Evolutionary conservation across 2,329 filamentous ascomycete species (phyloP).

Genomic region (Trichophaea hybrida): DNA sequence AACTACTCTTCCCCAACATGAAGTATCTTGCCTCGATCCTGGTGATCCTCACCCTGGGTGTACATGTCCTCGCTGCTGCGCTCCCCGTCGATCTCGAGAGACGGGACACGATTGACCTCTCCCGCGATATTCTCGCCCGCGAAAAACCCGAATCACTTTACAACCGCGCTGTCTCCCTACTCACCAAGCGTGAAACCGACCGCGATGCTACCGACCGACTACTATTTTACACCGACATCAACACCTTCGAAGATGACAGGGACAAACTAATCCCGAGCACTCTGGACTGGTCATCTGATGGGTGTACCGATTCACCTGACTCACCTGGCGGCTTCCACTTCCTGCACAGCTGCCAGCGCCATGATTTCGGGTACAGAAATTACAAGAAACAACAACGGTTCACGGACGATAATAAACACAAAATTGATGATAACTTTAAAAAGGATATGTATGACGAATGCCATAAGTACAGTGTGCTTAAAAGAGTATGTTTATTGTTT

Average conservation of each 20-base stretch:
- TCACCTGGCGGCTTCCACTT: conserved; percentile 36
- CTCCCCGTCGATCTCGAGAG: too few relatives aligned
- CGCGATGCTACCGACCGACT: conserved; percentile 35
- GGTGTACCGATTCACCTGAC: conserved; percentile 30
- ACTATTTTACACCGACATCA: conserved; percentile 35
- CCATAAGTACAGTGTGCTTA: conserved; percentile 13
- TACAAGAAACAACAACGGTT: conserved; percentile 39
- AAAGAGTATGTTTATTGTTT: too few relatives aligned
- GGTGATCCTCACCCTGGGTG: too few relatives aligned
- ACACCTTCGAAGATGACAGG: conserved; percentile 34
- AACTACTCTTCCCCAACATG: too few relatives aligned
- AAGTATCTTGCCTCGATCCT: too few relatives aligned
- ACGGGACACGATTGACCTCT: too few relatives aligned
- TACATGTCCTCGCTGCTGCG: too few relatives aligned
- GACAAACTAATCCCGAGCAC: conserved; percentile 32
- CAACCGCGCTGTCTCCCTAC: background rate
- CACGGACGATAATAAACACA: conserved; percentile 32
- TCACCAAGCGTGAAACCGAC: background rate
- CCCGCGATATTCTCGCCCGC: too few relatives aligned
- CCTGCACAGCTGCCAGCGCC: conserved; percentile 36
- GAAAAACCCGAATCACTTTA: too few relatives aligned
- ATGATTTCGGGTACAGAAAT: conserved; percentile 45
- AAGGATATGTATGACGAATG: conserved; percentile 32
- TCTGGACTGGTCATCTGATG: conserved; percentile 32
- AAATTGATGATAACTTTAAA: conserved; percentile 40